Evolutionary conservation across 192 early-diverging fungal species (phyloP).

Genomic region (Coemansia sp.): DNA sequence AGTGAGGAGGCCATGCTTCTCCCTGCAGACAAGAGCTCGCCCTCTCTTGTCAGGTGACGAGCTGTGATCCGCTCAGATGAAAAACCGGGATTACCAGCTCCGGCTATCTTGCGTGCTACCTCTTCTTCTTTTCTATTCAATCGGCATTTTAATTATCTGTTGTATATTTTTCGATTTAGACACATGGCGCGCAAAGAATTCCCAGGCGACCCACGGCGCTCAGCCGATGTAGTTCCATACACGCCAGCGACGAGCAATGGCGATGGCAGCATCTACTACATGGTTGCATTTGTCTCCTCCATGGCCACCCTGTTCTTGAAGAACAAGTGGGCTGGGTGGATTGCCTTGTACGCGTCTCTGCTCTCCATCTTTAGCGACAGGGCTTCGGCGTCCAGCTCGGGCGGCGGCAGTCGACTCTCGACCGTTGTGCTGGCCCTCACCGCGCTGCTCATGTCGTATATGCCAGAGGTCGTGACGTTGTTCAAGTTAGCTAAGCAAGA

Average conservation of each 20-base stretch:
- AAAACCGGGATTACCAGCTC: neutral
- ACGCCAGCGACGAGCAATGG: constrained; percentile 26
- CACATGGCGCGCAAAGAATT: constrained; percentile 40
- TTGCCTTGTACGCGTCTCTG: constrained; percentile 35
- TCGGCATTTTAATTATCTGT: neutral
- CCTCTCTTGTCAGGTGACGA: neutral
- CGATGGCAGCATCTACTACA: constrained; percentile 48
- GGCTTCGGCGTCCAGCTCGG: constrained; percentile 23
- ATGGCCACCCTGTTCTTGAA: constrained; percentile 46
- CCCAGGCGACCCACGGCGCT: constrained; percentile 45
- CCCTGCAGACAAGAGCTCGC: neutral
- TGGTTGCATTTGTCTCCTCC: constrained; percentile 41
- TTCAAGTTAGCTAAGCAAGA: constrained; percentile 11
- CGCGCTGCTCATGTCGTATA: constrained; percentile 41
- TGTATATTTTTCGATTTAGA: neutral
- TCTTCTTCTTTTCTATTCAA: neutral
- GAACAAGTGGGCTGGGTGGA: constrained; percentile 39
- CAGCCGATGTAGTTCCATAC: constrained; percentile 33
- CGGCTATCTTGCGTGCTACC: neutral
- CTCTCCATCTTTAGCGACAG: constrained; percentile 43
- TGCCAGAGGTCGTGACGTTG: constrained; percentile 35
- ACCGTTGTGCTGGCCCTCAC: constrained; percentile 33
- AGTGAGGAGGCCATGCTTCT: neutral
- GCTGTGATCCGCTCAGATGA: neutral
- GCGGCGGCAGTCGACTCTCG: constrained; percentile 35